Evolutionary conservation across 768 basidiomycete genomes (phyloP).

Genomic region (Dictyophora rubrovolvata): DNA sequence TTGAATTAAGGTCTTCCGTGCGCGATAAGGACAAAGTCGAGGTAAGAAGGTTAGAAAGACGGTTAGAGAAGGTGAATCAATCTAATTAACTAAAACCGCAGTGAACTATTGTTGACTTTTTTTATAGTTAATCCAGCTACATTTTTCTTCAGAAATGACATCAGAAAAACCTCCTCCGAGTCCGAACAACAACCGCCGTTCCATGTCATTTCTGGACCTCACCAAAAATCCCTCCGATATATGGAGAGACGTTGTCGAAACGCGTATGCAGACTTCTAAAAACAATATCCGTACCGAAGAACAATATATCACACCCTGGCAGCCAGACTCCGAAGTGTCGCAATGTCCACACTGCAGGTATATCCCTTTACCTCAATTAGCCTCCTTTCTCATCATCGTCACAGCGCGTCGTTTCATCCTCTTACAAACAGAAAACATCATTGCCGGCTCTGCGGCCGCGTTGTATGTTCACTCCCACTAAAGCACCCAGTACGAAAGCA

Average conservation of each 20-base stretch:
- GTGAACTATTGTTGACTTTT: background rate
- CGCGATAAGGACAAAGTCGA: constrained; percentile 55
- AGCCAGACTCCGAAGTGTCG: constrained; percentile 65
- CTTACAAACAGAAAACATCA: constrained; percentile 94
- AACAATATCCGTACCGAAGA: constrained; percentile 68
- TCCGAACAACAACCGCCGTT: constrained; percentile 23
- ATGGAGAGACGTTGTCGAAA: constrained; percentile 53
- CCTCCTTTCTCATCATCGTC: background rate
- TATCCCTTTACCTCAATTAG: background rate
- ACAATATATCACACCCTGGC: constrained; percentile 92
- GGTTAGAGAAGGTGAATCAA: constrained; percentile 70
- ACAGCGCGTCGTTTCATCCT: constrained; percentile 69
- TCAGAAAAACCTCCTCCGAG: background rate
- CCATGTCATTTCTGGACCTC: constrained; percentile 66
- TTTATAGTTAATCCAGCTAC: background rate
- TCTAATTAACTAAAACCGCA: background rate
- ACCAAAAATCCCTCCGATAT: constrained; percentile 56
- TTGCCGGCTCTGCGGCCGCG: constrained; percentile 85
- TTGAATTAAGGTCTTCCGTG: constrained; percentile 30
- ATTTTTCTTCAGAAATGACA: constrained; percentile 1
- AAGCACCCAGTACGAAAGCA: constrained; percentile 58
- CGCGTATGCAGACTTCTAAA: constrained; percentile 38
- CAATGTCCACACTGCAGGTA: constrained; percentile 84
- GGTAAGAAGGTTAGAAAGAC: constrained; percentile 71
- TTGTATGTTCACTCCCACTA: constrained; percentile 81